Evolutionary conservation across 768 basidiomycete species (phyloP), one percentile per base, ranked within the genome.

Genomic region (Saitozyma sp.): DNA sequence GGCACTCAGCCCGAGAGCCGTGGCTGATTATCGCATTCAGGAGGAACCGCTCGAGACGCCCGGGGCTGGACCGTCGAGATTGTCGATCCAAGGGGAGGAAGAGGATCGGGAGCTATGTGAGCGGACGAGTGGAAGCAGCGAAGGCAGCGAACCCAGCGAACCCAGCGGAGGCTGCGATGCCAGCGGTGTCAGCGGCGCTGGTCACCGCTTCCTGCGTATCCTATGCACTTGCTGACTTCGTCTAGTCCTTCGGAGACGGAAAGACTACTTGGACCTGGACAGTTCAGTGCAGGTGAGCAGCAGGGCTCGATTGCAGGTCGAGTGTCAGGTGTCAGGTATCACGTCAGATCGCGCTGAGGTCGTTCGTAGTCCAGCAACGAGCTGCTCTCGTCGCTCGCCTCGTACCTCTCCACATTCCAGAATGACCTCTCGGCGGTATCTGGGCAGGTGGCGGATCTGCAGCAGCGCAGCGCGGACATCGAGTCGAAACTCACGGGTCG

Each of bases 381-480:
- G 62, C 84, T 98, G 17, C 83, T 99, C 57, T 88, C 92, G 73
- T 91, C 91, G 1, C 84, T 99, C 3, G 89, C 96, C 68, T 84
- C 87, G 1, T 98, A 98, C 79, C 84, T 99, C 10, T 92, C 92
- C 2, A 96, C 91, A 0, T 99, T 99, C 74, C 95, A 97, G 79
- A 89, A 84, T 69, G 95, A 99, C 78, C 83, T 99, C 19, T 90
- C 92, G 6, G 88, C 89, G 1, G 96, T 98, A 9, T 97, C 96
- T 2, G 91, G 92, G 3, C 94, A 99, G 77, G 95, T 99, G 77
- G 89, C 91, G 1, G 92, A 97, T 65, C 83, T 99, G 20, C 96
- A 98, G 74, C 85, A 86, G 66, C 84, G 91, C 41, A 94, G 92
- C 76, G 89, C 90, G 67, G 89, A 89, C 48, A 96, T 98, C 16